Conservation (phyloP, 2,329 filamentous ascomycete species). For the Trichophyton benhamiae region DNA sequence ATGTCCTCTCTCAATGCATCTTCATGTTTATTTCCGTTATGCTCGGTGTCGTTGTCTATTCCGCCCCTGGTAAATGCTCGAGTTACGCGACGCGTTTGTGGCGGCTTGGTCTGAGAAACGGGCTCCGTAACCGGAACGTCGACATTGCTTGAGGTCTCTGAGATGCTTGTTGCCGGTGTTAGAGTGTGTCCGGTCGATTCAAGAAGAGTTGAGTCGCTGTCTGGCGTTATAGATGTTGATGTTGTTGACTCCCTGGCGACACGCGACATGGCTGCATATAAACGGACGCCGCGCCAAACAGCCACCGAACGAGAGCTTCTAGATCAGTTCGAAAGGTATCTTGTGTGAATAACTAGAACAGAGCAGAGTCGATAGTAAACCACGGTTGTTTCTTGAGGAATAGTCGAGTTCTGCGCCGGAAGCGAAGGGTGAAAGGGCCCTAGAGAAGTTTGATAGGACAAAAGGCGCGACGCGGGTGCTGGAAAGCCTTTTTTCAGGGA, state of each 20-base stretch:
- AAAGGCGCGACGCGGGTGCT: background rate
- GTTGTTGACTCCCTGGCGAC: conserved; percentile 4
- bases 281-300: background rate
- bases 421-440: background rate
- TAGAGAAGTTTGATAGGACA: background rate
- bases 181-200: conserved; percentile 28
- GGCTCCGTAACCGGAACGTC: conserved; percentile 24
- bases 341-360: background rate
- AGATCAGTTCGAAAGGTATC: background rate
- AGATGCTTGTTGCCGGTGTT: conserved; percentile 31
- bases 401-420: background rate
- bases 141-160: conserved; percentile 29
- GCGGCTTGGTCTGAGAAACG: conserved; percentile 10
- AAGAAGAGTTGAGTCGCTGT: conserved; percentile 8
- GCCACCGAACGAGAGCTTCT: background rate
- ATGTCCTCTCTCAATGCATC: background rate
- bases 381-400: background rate
- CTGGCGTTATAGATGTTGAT: background rate
- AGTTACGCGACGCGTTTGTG: conserved; percentile 28
- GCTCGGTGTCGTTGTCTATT: background rate
- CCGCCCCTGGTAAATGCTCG: conserved; percentile 26
- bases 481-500: background rate
- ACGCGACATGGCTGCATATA: conserved; percentile 7
- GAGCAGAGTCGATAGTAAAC: background rate
- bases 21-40: background rate